Percentiles rank a stretch among this genome's conserved stretches.
Evolutionary conservation across 495 filamentous ascomycete species (phyloP).

Genomic region (Penicillium nucicola): DNA sequence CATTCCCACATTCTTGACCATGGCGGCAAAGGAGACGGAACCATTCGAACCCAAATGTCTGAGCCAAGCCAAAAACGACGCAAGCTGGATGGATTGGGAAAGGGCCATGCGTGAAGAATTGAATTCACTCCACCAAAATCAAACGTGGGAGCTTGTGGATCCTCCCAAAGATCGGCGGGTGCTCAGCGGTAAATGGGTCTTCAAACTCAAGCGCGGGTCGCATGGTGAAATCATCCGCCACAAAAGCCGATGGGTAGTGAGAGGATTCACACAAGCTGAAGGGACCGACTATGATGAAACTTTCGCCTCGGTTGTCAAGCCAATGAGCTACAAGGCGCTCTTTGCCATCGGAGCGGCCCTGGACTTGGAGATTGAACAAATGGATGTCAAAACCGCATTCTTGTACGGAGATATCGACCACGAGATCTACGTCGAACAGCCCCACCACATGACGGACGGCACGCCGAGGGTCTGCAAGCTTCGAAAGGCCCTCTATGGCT

Average conservation of each 20-base stretch:
- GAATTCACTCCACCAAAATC: conserved; percentile 22
- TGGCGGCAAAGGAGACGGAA: conserved; percentile 15
- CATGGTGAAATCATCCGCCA: conserved; percentile 24
- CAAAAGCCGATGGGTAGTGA: conserved; percentile 30
- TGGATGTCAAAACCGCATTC: conserved; percentile 33
- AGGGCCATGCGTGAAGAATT: conserved; percentile 17
- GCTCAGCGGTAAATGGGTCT: conserved; percentile 30
- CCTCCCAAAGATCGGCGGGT: conserved; percentile 19
- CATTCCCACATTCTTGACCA: conserved; percentile 11
- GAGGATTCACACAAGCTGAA: conserved; percentile 26
- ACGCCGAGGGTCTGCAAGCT: conserved; percentile 15
- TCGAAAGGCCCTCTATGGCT: conserved; percentile 35
- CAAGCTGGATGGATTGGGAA: conserved; percentile 15
- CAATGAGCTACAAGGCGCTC: conserved; percentile 26
- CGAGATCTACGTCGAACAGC: conserved; percentile 28
- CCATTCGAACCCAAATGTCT: conserved; percentile 13
- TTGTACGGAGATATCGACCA: conserved; percentile 26
- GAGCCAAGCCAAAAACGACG: conserved; percentile 6
- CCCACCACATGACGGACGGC: conserved; percentile 14
- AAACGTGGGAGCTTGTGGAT: conserved; percentile 26
- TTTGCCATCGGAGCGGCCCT: conserved; percentile 23
- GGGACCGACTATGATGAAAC: conserved; percentile 38
- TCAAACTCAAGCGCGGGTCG: conserved; percentile 27
- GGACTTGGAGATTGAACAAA: conserved; percentile 29
- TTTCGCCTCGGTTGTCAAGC: conserved; percentile 40